Evolutionary conservation across 2,329 filamentous ascomycete genomes (phyloP), one percentile per base, ranked within the genome.

Genomic region (Fusarium miscanthi): DNA sequence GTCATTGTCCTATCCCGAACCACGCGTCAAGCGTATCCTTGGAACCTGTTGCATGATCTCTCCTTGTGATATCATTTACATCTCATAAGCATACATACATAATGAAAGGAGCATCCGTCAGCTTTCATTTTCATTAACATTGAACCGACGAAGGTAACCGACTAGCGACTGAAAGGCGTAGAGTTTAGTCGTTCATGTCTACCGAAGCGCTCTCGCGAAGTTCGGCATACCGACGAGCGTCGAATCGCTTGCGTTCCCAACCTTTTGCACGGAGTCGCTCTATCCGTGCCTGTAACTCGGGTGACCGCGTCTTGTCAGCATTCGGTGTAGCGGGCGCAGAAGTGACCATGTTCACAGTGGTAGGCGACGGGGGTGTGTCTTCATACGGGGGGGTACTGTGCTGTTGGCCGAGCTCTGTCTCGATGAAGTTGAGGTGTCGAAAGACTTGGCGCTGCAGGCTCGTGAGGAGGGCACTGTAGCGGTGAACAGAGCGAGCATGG

Each of bases 171-270:
- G 45, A 23, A 23, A 17, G 11, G 33, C 31, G n/a, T 54, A 30
- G 27, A 14, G 27, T 25, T 66, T 49, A 77, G 38, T 74, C 69
- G 27, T 63, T 62, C 68, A 90, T 79, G 74, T 90, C 88, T 5
- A 85, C 84, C 61, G 90, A 79, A 42, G 84, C 87, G 56, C 80
- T 83, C 73, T 87, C 86, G 19, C 87, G 81, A 13, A 90, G 80
- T 25, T 83, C 82, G 76, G 88, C 85, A 74, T 90, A 90, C 41
- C 86, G 83, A 48, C 81, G 78, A 10, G 81, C 80, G 68, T 90
- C 85, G 71, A 90, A 90, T 27, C 88, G 84, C 72, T 85, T 85
- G 33, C 88, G 81, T 74, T 84, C 84, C 88, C 88, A 90, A 5
- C 87, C 87, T 54, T 75, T 82, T n/a, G 84, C 84, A 25, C 87